Conservation (phyloP, 768 basidiomycete species). For the Thelephora aurantiotincta region DNA sequence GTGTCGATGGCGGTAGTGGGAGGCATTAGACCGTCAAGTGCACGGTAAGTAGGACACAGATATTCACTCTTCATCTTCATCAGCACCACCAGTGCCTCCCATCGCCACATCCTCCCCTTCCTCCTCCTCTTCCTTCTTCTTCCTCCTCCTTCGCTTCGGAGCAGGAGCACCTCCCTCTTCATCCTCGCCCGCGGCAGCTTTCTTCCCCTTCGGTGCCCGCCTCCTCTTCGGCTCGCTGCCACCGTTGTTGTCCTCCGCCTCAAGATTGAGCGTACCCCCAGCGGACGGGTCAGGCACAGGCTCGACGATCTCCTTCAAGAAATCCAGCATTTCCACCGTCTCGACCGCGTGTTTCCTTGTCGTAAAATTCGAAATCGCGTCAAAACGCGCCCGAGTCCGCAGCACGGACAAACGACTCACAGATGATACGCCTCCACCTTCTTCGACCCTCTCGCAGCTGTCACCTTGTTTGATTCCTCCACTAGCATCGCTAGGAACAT, state of each 20-base stretch:
- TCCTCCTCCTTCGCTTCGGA: conserved; percentile 34
- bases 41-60: too few relatives aligned
- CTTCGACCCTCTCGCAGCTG: conserved; percentile 63
- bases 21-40: too few relatives aligned
- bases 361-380: background rate
- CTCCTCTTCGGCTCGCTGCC: conserved; percentile 36
- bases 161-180: conserved; percentile 22
- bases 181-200: conserved; percentile 18
- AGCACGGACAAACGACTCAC: conserved; percentile 32
- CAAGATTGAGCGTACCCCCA: conserved; percentile 65
- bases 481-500: conserved; percentile 80
- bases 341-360: conserved; percentile 85
- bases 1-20: too few relatives aligned
- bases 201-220: conserved; percentile 33
- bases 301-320: conserved; percentile 85
- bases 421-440: conserved; percentile 89
- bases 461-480: conserved; percentile 71
- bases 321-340: conserved; percentile 81
- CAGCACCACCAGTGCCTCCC: conserved; percentile 21
- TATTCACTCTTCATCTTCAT: conserved; percentile 21
- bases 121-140: conserved; percentile 29
- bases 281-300: conserved; percentile 77
- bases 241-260: conserved; percentile 34
- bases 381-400: background rate
- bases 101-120: conserved; percentile 20